These are phyloP conservation scores for Ustilago sp. DNA, from an alignment of 1,284 basidiomycete genomes.

Conservation along the genomic window DNA sequence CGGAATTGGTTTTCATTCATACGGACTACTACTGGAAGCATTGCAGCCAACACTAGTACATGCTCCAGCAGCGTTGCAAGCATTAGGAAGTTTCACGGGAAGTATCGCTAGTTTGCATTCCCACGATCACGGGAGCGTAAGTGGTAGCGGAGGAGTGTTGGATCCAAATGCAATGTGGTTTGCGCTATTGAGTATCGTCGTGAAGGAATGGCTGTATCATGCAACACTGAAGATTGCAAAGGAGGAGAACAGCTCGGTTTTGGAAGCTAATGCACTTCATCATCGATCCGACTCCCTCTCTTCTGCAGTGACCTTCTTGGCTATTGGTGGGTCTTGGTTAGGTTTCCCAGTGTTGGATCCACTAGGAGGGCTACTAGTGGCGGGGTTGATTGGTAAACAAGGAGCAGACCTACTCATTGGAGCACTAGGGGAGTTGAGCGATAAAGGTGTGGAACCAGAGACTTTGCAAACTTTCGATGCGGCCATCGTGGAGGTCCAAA, in stretches of 20 bases:
- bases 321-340: conserved; percentile 80
- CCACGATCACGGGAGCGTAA: conserved; percentile 69
- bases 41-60: conserved; percentile 71
- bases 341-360: conserved; percentile 89
- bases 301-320: conserved; percentile 61
- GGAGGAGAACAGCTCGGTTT: conserved; percentile 87
- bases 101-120: conserved; percentile 73
- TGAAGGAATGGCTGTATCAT: conserved; percentile 91
- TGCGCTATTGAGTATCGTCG: conserved; percentile 81
- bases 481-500: conserved; percentile 70
- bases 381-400: conserved; percentile 87
- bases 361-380: conserved; percentile 90
- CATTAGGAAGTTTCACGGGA: conserved; percentile 75
- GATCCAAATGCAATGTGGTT: conserved; percentile 98
- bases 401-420: conserved; percentile 79
- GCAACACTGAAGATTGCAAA: conserved; percentile 79
- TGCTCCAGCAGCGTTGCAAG: conserved; percentile 76
- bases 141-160: conserved; percentile 71
- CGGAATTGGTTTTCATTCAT: conserved; percentile 91
- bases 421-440: conserved; percentile 85
- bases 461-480: conserved; percentile 74
- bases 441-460: conserved; percentile 79
- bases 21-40: conserved; percentile 79
- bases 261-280: conserved; percentile 75
- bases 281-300: conserved; percentile 84